Conservation (phyloP, 2,329 filamentous ascomycete genomes). For the Pyricularia sp. region DNA sequence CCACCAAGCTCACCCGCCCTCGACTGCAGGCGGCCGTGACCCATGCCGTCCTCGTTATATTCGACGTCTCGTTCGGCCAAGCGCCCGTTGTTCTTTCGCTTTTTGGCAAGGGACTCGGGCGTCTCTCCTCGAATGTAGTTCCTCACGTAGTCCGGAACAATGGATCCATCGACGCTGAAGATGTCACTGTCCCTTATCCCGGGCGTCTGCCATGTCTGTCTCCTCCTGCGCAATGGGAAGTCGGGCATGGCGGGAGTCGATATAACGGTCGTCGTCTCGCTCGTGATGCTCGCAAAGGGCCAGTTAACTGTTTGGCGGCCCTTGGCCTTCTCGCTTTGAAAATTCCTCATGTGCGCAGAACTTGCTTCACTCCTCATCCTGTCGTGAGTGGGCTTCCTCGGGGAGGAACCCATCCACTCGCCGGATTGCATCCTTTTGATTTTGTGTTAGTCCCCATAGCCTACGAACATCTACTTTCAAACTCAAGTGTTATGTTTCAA, state of each 20-base stretch:
- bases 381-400: background rate
- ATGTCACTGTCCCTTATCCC: constrained; percentile 4
- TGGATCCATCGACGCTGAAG: constrained; percentile 23
- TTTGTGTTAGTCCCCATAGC: background rate
- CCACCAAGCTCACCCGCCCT: constrained; percentile 23
- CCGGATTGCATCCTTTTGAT: constrained; percentile 1
- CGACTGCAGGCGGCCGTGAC: constrained; percentile 20
- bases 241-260: constrained; percentile 10
- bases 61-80: constrained; percentile 21
- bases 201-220: constrained; percentile 17
- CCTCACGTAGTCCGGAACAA: constrained; percentile 46
- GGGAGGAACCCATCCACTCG: background rate
- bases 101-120: constrained; percentile 38
- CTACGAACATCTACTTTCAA: background rate
- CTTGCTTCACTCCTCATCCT: constrained; percentile 8
- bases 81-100: constrained; percentile 27
- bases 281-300: constrained; percentile 24
- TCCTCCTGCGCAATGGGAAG: constrained; percentile 9
- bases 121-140: constrained; percentile 47
- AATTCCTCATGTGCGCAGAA: background rate
- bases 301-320: constrained; percentile 20
- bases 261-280: constrained; percentile 13
- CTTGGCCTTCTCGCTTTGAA: constrained; percentile 2
- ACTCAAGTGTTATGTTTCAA: background rate
- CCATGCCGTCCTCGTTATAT: constrained; percentile 18